Evolutionary conservation across 78 protist genomes (phyloP), one percentile per base, ranked within the genome.

Genomic region (Chrysochromulina parva): DNA sequence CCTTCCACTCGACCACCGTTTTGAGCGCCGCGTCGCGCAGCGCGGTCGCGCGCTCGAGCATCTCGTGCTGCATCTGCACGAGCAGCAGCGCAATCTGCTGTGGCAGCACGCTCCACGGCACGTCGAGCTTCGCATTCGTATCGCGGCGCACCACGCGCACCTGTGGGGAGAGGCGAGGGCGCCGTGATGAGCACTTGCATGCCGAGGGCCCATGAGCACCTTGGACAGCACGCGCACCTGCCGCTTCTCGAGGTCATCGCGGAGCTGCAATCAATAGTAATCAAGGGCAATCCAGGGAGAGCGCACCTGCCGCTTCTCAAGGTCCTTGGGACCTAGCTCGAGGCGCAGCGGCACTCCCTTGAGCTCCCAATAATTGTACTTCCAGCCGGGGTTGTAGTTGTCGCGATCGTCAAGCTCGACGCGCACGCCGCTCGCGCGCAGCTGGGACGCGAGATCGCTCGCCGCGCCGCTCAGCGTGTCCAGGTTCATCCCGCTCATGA

Each of bases 311-410:
- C 90, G 62, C 78, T 60, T 47, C n/a, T 48, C 98, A 2, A 98
- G 3, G 94, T 98, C 99, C 54, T 91, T 85, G 19, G 98, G 97
- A 47, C 99, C 99, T 19, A 98, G 52, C 94, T 98, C 99, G 19
- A 98, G 69, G 65, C 99, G 98, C 59, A 98, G 52, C 52, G 99
- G 99, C 58, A 93, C 96, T 67, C 97, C 98, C 93, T 96, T 96
- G 82, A 97, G 88, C 96, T 98, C 99, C 98, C 98, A 98, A 89
- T 96, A 95, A 88, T 89, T 89, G 96, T 76, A 98, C 96, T 98
- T 98, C 92, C 93, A 85, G 17, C 99, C 98, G 74, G 98, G 97
- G 14, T 92, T 96, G 95, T 91, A 67, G 92, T 94, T 69, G 38
- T 90, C 88, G 47, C 97, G 86, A 90, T 55, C 82, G 92, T 98